Conservation (phyloP, 306 rosid genomes). For the Fragaria iinumae region DNA sequence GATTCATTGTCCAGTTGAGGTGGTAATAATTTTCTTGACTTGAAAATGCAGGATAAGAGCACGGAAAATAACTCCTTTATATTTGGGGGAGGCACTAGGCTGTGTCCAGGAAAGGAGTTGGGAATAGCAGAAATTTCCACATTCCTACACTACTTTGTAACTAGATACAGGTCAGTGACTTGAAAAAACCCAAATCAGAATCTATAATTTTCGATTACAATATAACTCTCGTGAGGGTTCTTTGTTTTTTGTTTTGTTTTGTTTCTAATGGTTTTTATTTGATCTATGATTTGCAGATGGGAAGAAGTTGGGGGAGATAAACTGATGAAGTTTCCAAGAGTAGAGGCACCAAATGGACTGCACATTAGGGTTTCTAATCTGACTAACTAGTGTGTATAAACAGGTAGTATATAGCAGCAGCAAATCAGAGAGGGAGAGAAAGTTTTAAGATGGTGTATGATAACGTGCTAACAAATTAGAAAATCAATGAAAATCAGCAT, state of each 20-base stretch:
- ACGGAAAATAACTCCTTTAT: constrained; percentile 58
- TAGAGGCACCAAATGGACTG: constrained; percentile 92
- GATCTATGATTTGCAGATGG: constrained; percentile 57
- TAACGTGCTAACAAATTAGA: constrained; percentile 47
- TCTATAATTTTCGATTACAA: not conserved
- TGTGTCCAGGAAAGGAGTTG: constrained; percentile 90
- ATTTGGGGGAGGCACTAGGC: constrained; percentile 94
- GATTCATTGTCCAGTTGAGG: not conserved
- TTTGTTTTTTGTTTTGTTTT: not conserved
- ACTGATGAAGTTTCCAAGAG: constrained; percentile 91
- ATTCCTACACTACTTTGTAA: constrained; percentile 83
- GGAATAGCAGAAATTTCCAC: constrained; percentile 89
- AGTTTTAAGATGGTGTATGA: constrained; percentile 27
- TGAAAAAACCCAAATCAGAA: not conserved
- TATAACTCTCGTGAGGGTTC: not conserved
- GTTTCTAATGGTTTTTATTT: not conserved
- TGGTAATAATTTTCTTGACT: not conserved
- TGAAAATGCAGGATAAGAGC: constrained; percentile 56
- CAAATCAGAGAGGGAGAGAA: constrained; percentile 21
- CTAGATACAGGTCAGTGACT: constrained; percentile 77
- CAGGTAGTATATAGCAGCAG: constrained; percentile 1
- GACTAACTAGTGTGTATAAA: constrained; percentile 45
- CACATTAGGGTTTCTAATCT: constrained; percentile 74
- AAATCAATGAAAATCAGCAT: constrained; percentile 26
- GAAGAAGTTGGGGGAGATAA: constrained; percentile 95